Base-by-base conservation (phyloP, 2,329 filamentous ascomycete genomes). In the Colletotrichum gigasporum region DNA sequence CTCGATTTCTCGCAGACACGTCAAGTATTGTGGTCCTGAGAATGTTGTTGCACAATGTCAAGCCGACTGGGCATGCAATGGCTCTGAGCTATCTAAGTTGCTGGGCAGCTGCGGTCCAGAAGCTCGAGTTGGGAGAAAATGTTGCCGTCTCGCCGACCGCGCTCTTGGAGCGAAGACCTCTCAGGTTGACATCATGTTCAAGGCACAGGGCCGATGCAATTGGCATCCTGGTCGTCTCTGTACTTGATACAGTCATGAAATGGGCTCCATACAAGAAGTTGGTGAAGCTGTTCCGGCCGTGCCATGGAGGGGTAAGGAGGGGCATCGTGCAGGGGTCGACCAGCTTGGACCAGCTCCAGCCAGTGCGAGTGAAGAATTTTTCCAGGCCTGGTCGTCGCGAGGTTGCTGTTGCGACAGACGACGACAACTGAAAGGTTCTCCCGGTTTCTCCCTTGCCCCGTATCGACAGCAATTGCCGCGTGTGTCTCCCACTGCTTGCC, bases 261-360 rank as follows among this genome's bases (percentile, higher is more conserved):
- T 53, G 34, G 34, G 45, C 41, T n/a, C 35, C 22, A 14, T 24
- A 12, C 8, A 16, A 20, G 41, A 6, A 28, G 32, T 28, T 26
- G 32, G 26, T 12, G 30, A 61, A 26, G 11, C 48, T 41, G 50
- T 16, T 34, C 39, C 18, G 22, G 35, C 5, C 18, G 22, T 12
- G 1, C 20, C 18, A 16, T 58, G 63, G 63, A 63, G 59, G 63
- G 63, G 63, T 51, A 62, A 65, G 44, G 63, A 65, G 63, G 63
- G 63, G 63, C 63, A 63, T 11, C 20, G 30, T 45, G 52, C 63
- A 65, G 63, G 63, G 63, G 16, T 52, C 30, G 22, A 30, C 35
- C 53, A 32, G 18, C 26, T 47, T 18, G n/a, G 37, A 20, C 55
- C 14, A 45, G 57, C 51, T 48, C 58, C 30, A 57, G 63, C 63